Conservation (phyloP, 805 yeast species). For the Ogataea paradorogensis region DNA sequence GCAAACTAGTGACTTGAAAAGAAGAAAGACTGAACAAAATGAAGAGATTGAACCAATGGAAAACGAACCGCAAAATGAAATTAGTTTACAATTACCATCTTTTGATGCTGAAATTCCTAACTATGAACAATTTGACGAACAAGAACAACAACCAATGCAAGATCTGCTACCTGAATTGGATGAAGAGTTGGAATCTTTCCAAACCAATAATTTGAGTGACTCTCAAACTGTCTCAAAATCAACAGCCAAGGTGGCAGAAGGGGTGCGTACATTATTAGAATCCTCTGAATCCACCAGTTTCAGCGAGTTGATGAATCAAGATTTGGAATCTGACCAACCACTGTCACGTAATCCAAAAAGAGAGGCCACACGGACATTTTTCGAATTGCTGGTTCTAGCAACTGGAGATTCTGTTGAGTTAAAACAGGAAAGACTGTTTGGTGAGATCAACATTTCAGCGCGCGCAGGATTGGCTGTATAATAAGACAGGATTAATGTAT, state of each 20-base stretch:
- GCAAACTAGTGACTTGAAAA: constrained; percentile 12
- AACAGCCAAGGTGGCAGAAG: constrained; percentile 52
- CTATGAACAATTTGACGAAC: constrained; percentile 17
- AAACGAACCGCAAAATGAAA: constrained; percentile 18
- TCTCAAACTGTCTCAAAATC: constrained; percentile 39
- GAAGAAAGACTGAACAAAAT: constrained; percentile 13
- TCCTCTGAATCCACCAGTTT: constrained; percentile 29
- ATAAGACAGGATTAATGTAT: neutral
- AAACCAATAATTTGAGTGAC: constrained; percentile 18
- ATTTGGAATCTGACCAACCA: constrained; percentile 32
- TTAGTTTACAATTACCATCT: constrained; percentile 11
- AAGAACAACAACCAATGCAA: constrained; percentile 14
- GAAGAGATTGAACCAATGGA: constrained; percentile 1
- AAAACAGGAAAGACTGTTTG: constrained; percentile 58
- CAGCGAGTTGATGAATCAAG: constrained; percentile 40
- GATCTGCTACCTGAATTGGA: constrained; percentile 22
- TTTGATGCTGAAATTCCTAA: constrained; percentile 24
- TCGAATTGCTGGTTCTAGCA: constrained; percentile 79
- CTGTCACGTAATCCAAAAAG: constrained; percentile 41
- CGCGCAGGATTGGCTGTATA: constrained; percentile 9
- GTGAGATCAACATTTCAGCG: constrained; percentile 48
- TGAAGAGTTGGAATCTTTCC: constrained; percentile 23
- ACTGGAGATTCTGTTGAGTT: constrained; percentile 67
- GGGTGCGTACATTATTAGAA: constrained; percentile 37
- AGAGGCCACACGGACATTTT: constrained; percentile 72